phyloP scores from a whole-genome alignment of 306 rosid species.

The Cucurbita argyrosperma region DNA sequence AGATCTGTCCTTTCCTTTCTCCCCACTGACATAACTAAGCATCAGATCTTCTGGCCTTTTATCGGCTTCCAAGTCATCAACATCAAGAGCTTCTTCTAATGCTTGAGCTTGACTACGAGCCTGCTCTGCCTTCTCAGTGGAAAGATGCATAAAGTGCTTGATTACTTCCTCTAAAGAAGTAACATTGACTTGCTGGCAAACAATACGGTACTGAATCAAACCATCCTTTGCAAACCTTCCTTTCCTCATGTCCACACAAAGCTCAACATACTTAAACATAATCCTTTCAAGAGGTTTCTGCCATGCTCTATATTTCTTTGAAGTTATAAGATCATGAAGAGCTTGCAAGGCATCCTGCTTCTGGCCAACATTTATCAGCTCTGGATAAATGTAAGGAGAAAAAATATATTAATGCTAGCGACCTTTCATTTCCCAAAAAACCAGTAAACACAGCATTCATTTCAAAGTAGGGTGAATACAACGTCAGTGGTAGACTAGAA shows the following conservation, averaged over 20 bases:
- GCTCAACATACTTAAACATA: slow-evolving; percentile 91
- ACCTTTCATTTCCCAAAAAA: neutral
- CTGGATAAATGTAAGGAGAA: slow-evolving; percentile 21
- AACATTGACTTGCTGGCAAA: slow-evolving; percentile 95
- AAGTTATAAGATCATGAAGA: slow-evolving; percentile 82
- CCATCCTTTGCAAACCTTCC: slow-evolving; percentile 96
- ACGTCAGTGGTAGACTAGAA: neutral
- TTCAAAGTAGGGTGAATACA: neutral
- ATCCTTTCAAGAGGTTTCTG: slow-evolving; percentile 84
- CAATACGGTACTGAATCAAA: slow-evolving; percentile 87
- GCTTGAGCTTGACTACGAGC: slow-evolving; percentile 94
- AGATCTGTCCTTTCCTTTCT: slow-evolving; percentile 89
- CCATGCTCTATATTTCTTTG: slow-evolving; percentile 89
- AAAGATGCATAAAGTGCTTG: slow-evolving; percentile 90
- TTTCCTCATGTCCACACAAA: slow-evolving; percentile 77
- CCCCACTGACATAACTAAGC: slow-evolving; percentile 94
- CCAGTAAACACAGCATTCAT: neutral
- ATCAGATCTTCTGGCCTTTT: slow-evolving; percentile 92
- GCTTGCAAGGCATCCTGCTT: slow-evolving; percentile 90
- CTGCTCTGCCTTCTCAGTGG: slow-evolving; percentile 95
- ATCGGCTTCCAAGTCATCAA: slow-evolving; percentile 93
- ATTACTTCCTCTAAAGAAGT: slow-evolving; percentile 91
- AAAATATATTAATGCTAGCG: neutral
- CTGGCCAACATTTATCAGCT: slow-evolving; percentile 86
- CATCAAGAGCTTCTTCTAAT: slow-evolving; percentile 88